These are phyloP conservation scores for Leccinum ochraceum DNA, from an alignment of 768 basidiomycete genomes.

Conservation along the genomic window DNA sequence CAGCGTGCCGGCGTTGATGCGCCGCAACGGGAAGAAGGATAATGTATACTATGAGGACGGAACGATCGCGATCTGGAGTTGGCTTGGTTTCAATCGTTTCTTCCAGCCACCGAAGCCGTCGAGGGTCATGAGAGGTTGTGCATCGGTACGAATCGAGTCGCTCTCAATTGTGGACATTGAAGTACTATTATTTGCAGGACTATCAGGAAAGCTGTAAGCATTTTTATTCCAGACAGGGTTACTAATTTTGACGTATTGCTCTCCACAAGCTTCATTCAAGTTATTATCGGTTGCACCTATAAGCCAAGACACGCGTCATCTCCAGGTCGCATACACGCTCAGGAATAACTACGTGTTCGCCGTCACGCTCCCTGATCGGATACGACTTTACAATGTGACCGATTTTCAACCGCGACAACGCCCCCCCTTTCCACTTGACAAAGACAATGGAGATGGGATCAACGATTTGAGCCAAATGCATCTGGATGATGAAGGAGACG, in stretches of 20 bases:
- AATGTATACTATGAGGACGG: slow-evolving; percentile 43
- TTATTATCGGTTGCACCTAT: slow-evolving; percentile 53
- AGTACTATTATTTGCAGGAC: slow-evolving; percentile 47
- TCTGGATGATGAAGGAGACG: slow-evolving; percentile 32
- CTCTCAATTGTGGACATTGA: slow-evolving; percentile 1
- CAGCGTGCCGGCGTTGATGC: slow-evolving; percentile 54
- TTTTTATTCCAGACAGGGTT: neutral
- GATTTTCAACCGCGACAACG: slow-evolving; percentile 45
- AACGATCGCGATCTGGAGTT: slow-evolving; percentile 61
- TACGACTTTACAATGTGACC: slow-evolving; percentile 49
- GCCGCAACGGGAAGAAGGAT: slow-evolving; percentile 24
- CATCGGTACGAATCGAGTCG: slow-evolving; percentile 47
- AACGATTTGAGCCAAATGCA: slow-evolving; percentile 23
- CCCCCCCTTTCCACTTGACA: slow-evolving; percentile 43
- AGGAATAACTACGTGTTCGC: slow-evolving; percentile 56
- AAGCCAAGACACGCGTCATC: slow-evolving; percentile 35
- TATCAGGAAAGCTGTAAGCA: slow-evolving; percentile 73
- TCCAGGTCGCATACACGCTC: slow-evolving; percentile 46
- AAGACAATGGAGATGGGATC: slow-evolving; percentile 26
- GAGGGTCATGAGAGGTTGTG: slow-evolving; percentile 53
- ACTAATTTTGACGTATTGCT: slow-evolving; percentile 5
- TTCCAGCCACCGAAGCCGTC: slow-evolving; percentile 44
- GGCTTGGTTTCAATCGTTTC: slow-evolving; percentile 66
- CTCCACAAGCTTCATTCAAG: slow-evolving; percentile 61
- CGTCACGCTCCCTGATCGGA: slow-evolving; percentile 40